A percentile compares a stretch with the other conserved stretches of the same genome.
Evolutionary conservation across 2,329 filamentous ascomycete species (phyloP).

Genomic region (Pseudogymnoascus sp.): DNA sequence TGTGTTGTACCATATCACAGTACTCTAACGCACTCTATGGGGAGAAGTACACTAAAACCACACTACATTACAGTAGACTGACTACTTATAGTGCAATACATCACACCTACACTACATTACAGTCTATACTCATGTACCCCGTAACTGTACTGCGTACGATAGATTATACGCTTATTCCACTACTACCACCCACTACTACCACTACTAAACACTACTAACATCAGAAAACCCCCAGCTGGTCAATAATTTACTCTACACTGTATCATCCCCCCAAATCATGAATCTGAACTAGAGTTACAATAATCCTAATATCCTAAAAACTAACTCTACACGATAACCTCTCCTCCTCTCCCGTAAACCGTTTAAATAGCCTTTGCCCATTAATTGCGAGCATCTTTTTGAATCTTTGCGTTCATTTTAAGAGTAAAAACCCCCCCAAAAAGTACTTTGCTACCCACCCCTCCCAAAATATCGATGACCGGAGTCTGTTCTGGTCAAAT

Average conservation of each 20-base stretch:
- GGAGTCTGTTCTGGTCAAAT: background rate
- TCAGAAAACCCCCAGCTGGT: background rate
- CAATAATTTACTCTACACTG: background rate
- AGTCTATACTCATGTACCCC: background rate
- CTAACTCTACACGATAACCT: background rate
- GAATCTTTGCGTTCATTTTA: background rate
- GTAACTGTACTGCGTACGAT: background rate
- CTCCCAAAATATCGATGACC: background rate
- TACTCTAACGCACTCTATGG: background rate
- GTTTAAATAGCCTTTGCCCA: background rate
- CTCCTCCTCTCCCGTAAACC: background rate
- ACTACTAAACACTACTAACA: background rate
- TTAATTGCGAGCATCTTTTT: background rate
- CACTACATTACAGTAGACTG: background rate
- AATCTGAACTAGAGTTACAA: background rate
- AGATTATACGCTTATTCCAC: background rate
- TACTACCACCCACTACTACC: background rate
- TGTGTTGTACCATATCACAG: background rate
- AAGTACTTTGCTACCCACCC: background rate
- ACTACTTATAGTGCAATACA: background rate
- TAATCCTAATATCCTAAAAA: background rate
- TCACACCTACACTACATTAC: background rate
- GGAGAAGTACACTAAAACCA: background rate
- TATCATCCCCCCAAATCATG: background rate
- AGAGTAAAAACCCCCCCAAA: background rate